These are phyloP conservation scores for Posidonia australis DNA, from an alignment of 106 monocot genomes.

Conservation along the genomic window DNA sequence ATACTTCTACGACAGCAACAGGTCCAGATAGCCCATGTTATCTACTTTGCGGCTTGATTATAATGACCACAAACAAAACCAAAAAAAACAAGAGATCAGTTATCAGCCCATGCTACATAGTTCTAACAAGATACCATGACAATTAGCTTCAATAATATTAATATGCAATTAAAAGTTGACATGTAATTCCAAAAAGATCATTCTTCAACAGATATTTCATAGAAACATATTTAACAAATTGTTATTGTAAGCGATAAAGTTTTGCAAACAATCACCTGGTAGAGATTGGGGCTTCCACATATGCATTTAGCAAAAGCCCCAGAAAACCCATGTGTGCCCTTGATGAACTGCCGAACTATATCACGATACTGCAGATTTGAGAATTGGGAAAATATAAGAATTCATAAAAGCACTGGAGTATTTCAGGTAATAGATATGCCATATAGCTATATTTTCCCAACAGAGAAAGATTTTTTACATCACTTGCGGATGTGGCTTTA, in stretches of 20 bases:
- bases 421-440: background rate
- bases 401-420: background rate
- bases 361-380: constrained; percentile 59
- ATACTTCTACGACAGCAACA: background rate
- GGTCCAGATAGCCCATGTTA: background rate
- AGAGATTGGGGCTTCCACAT: constrained; percentile 84
- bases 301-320: constrained; percentile 85
- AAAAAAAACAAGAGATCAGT: too few species aligned
- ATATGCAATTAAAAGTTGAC: background rate
- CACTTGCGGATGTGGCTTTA: too few species aligned
- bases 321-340: constrained; percentile 82
- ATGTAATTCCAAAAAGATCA: background rate
- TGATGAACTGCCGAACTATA: constrained; percentile 79
- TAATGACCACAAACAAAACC: background rate
- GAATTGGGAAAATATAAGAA: background rate
- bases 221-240: background rate
- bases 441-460: background rate
- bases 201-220: background rate
- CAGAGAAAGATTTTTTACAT: too few species aligned
- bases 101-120: too few species aligned
- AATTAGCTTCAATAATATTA: too few species aligned
- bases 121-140: too few species aligned
- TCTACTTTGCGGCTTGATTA: background rate
- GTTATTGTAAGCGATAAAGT: background rate
- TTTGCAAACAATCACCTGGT: constrained; percentile 44